These are phyloP conservation scores for Bipolaris cookei DNA, from an alignment of 2,329 filamentous ascomycete genomes.

Conservation along the genomic window DNA sequence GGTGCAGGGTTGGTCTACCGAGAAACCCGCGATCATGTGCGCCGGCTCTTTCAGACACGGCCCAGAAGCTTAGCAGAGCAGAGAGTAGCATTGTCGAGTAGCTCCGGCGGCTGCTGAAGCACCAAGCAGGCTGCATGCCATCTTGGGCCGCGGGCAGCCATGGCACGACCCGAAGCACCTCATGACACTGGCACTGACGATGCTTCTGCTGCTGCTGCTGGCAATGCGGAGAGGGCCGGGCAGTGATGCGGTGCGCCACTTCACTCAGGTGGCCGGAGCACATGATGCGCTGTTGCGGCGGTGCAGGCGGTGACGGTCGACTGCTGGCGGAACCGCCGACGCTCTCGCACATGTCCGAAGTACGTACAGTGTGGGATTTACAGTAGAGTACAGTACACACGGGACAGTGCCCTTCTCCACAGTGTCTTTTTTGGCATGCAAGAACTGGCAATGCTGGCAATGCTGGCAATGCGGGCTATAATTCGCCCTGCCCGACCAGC, in stretches of 20 bases:
- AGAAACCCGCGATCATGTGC: constrained; percentile 41
- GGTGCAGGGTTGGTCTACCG: constrained; percentile 34
- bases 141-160: constrained; percentile 19
- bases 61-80: constrained; percentile 29
- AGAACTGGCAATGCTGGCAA: background rate
- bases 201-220: background rate
- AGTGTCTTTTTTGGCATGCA: background rate
- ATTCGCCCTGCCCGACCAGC: constrained; percentile 31
- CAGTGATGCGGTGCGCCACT: constrained; percentile 23
- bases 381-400: too few species aligned
- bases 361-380: background rate
- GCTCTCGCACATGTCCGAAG: constrained; percentile 11
- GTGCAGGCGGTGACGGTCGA: constrained; percentile 27
- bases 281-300: constrained; percentile 28
- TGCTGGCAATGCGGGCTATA: constrained; percentile 16
- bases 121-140: constrained; percentile 19
- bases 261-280: constrained; percentile 17
- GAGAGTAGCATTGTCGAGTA: constrained; percentile 37
- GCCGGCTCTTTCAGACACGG: constrained; percentile 31
- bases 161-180: background rate
- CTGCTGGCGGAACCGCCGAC: constrained; percentile 34
- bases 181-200: constrained; percentile 14
- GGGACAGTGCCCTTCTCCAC: background rate
- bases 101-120: constrained; percentile 48
- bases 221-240: background rate